Evolutionary conservation across 768 basidiomycete genomes (phyloP).

Genomic region (Mycena haematopus): DNA sequence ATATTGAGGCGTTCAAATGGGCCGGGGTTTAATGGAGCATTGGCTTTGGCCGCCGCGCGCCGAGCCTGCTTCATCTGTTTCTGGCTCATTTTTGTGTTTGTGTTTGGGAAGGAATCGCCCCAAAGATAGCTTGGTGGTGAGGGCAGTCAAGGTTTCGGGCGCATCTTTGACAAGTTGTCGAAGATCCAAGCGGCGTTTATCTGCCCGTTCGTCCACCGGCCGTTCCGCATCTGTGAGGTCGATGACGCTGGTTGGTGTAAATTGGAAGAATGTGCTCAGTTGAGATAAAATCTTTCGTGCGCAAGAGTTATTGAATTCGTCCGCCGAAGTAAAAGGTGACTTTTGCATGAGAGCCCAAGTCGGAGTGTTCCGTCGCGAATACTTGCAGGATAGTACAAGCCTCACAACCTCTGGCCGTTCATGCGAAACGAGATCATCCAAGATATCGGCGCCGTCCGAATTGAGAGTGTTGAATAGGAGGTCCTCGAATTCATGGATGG

Average conservation of each 20-base stretch:
- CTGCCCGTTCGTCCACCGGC: conserved; percentile 18
- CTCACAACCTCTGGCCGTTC: conserved; percentile 21
- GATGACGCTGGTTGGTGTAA: conserved; percentile 16
- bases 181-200: conserved; percentile 13
- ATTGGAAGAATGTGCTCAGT: conserved; percentile 34
- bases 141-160: conserved; percentile 10
- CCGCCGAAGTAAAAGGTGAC: conserved; percentile 38
- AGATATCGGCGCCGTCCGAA: too few species aligned
- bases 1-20: conserved; percentile 39
- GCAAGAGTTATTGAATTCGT: conserved; percentile 32
- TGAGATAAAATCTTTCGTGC: conserved; percentile 32
- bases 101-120: neutral
- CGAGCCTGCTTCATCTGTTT: conserved; percentile 33
- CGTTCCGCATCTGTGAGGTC: conserved; percentile 24
- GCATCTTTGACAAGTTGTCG: conserved; percentile 28
- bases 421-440: conserved; percentile 8
- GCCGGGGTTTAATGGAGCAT: conserved; percentile 32
- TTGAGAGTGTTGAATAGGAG: too few species aligned
- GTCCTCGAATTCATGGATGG: too few species aligned
- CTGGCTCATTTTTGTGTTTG: conserved; percentile 34
- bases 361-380: conserved; percentile 8
- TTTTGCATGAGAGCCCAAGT: conserved; percentile 37
- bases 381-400: conserved; percentile 22
- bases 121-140: conserved; percentile 17
- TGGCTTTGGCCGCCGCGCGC: conserved; percentile 17